A percentile compares a stretch with the other conserved stretches of the same genome.
Evolutionary conservation across 768 basidiomycete genomes (phyloP).

Genomic region (Tubosaeta sp.): DNA sequence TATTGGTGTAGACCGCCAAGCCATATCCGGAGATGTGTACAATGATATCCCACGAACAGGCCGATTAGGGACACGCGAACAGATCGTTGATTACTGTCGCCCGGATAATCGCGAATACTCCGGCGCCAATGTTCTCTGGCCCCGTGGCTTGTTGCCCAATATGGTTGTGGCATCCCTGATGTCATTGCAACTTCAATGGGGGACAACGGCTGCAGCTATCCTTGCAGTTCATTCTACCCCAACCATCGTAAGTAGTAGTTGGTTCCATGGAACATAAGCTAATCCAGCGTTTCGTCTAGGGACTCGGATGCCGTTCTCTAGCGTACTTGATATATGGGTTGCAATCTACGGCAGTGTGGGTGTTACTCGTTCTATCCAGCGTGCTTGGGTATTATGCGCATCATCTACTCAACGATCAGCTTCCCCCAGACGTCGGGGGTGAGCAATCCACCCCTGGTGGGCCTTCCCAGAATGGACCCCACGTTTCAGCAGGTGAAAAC

Average conservation of each 20-base stretch:
- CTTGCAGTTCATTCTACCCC: constrained; percentile 26
- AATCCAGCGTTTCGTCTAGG: constrained; percentile 2
- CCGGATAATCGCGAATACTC: constrained; percentile 2
- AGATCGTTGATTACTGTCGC: constrained; percentile 20
- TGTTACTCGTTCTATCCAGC: not conserved
- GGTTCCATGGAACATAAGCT: not conserved
- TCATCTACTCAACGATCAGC: not conserved
- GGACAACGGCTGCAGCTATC: constrained; percentile 22
- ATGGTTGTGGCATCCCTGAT: constrained; percentile 29
- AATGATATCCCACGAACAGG: constrained; percentile 6
- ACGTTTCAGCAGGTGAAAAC: accelerated
- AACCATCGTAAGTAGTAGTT: constrained; percentile 19
- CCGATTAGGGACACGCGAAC: constrained; percentile 17
- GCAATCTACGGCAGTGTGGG: not conserved
- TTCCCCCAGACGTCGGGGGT: not conserved
- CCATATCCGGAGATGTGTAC: not conserved
- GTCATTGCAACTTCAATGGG: constrained; percentile 32
- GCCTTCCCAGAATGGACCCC: not conserved
- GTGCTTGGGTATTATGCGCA: constrained; percentile 2
- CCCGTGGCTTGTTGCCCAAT: constrained; percentile 19
- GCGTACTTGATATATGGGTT: constrained; percentile 21
- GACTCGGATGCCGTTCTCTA: constrained; percentile 34
- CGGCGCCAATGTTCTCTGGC: constrained; percentile 11
- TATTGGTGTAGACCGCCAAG: not conserved
- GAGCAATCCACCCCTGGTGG: not conserved